Percentiles rank a stretch among this genome's conserved stretches.
Evolutionary conservation across 2,329 filamentous ascomycete genomes (phyloP).

Genomic region (Trichoderma aggressivum): DNA sequence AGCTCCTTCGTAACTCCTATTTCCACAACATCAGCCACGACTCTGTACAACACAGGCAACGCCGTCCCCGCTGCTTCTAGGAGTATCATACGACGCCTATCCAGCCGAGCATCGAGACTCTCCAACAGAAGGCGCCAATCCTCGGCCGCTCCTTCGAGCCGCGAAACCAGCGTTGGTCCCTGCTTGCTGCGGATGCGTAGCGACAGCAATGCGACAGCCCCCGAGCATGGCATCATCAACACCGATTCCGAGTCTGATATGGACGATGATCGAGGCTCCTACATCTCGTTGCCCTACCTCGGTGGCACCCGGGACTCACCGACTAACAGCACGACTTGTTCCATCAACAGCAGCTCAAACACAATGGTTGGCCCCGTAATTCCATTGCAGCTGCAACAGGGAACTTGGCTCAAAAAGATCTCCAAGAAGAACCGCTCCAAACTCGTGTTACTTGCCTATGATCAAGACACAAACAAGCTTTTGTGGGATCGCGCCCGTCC

Average conservation of each 20-base stretch:
- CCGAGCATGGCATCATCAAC: constrained; percentile 41
- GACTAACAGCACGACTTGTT: constrained; percentile 46
- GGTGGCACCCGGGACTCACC: constrained; percentile 46
- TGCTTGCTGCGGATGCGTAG: constrained; percentile 83
- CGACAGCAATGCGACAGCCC: constrained; percentile 76
- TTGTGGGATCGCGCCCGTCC: constrained; percentile 79
- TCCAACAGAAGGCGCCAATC: constrained; percentile 69
- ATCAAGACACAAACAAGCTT: constrained; percentile 80
- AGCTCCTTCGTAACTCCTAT: constrained; percentile 7
- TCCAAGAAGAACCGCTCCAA: constrained; percentile 78
- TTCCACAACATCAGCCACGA: neutral
- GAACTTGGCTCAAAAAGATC: constrained; percentile 75
- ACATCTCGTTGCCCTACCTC: constrained; percentile 36
- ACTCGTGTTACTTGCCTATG: constrained; percentile 67
- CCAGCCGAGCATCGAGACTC: constrained; percentile 71
- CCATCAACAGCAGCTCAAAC: constrained; percentile 43
- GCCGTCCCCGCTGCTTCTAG: neutral
- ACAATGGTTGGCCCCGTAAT: constrained; percentile 66
- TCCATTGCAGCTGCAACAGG: constrained; percentile 71
- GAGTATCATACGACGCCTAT: constrained; percentile 75
- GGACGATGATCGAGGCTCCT: constrained; percentile 43
- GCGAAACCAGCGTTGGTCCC: constrained; percentile 85
- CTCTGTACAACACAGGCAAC: constrained; percentile 23
- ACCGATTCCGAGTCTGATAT: constrained; percentile 58
- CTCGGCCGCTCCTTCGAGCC: constrained; percentile 70